A percentile compares a stretch with the other conserved stretches of the same genome.
Evolutionary conservation across 768 basidiomycete genomes (phyloP).

Genomic region (Boletellus ananiceps): DNA sequence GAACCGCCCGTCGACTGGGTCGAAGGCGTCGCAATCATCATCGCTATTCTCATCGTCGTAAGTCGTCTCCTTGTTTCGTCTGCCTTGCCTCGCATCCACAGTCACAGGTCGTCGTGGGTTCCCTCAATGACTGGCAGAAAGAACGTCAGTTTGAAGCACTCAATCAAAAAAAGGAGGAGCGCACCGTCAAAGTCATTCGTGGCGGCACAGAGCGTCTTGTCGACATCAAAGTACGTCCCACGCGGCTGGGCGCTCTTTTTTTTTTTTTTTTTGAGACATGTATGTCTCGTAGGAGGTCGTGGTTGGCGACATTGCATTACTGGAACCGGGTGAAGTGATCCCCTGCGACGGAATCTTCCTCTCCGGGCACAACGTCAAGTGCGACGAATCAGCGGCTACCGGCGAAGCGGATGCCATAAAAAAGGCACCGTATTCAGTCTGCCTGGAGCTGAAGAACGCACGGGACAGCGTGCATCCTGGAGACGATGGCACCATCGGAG

Average conservation of each 20-base stretch:
- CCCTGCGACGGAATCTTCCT: slow-evolving; percentile 97
- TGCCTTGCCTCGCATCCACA: neutral
- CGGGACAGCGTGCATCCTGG: slow-evolving; percentile 14
- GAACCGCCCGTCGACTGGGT: slow-evolving; percentile 94
- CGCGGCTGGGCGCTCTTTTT: too few relatives aligned
- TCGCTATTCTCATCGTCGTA: slow-evolving; percentile 73
- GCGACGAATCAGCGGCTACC: slow-evolving; percentile 95
- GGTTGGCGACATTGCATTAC: slow-evolving; percentile 86
- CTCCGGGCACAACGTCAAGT: slow-evolving; percentile 86
- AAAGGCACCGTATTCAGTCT: slow-evolving; percentile 77
- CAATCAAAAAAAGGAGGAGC: slow-evolving; percentile 94
- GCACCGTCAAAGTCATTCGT: slow-evolving; percentile 80
- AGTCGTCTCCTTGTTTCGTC: slow-evolving; percentile 18
- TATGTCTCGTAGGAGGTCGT: slow-evolving; percentile 64
- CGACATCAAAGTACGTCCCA: slow-evolving; percentile 66
- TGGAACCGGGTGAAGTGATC: slow-evolving; percentile 94
- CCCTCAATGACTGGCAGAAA: slow-evolving; percentile 97
- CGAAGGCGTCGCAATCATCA: slow-evolving; percentile 82
- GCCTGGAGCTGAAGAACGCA: slow-evolving; percentile 47
- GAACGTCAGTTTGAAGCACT: slow-evolving; percentile 91
- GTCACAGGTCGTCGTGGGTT: slow-evolving; percentile 77
- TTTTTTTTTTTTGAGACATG: slow-evolving; percentile 6
- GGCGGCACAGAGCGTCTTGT: slow-evolving; percentile 64
- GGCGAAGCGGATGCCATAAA: slow-evolving; percentile 96
- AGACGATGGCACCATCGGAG: slow-evolving; percentile 23